phyloP scores from a whole-genome alignment of 805 yeast genomes.

The Wickerhamomyces hampshirensis region DNA sequence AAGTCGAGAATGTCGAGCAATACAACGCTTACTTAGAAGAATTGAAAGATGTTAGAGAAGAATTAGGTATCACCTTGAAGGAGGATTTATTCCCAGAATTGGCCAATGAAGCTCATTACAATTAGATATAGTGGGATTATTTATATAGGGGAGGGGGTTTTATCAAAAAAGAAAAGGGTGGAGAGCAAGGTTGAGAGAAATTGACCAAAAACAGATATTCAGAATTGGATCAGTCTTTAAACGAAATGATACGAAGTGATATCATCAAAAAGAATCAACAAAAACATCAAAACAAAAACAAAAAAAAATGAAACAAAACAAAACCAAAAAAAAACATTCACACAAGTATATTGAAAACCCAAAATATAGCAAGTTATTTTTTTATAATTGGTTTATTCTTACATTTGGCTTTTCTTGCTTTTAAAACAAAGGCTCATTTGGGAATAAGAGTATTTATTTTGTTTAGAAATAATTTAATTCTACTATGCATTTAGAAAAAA shows the following conservation, averaged over 20 bases:
- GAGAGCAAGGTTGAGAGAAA: not conserved
- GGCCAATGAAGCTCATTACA: slow-evolving; percentile 20
- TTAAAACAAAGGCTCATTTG: not conserved
- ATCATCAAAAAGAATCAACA: too few relatives aligned
- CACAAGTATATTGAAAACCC: too few relatives aligned
- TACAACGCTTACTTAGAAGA: slow-evolving; percentile 95
- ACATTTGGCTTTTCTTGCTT: slow-evolving; percentile 1
- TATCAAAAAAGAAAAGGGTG: not conserved
- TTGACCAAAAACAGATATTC: not conserved
- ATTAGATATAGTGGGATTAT: too few relatives aligned
- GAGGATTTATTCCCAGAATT: slow-evolving; percentile 70
- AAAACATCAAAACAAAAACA: too few relatives aligned
- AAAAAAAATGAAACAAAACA: slow-evolving; percentile 1
- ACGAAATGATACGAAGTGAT: too few relatives aligned
- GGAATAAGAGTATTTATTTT: slow-evolving; percentile 6
- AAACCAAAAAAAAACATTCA: not conserved
- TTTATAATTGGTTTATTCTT: not conserved
- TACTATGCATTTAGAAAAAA: slow-evolving; percentile 9
- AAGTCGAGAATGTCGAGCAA: slow-evolving; percentile 92
- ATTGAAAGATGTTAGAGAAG: slow-evolving; percentile 84
- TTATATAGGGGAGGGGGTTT: too few relatives aligned
- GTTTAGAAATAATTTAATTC: slow-evolving; percentile 11
- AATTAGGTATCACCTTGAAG: slow-evolving; percentile 88
- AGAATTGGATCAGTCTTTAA: too few relatives aligned
- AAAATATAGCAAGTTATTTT: too few relatives aligned